Evolutionary conservation across 306 rosid genomes (phyloP), one percentile per base, ranked within the genome.

Genomic region (Sechiopsis laciniata): DNA sequence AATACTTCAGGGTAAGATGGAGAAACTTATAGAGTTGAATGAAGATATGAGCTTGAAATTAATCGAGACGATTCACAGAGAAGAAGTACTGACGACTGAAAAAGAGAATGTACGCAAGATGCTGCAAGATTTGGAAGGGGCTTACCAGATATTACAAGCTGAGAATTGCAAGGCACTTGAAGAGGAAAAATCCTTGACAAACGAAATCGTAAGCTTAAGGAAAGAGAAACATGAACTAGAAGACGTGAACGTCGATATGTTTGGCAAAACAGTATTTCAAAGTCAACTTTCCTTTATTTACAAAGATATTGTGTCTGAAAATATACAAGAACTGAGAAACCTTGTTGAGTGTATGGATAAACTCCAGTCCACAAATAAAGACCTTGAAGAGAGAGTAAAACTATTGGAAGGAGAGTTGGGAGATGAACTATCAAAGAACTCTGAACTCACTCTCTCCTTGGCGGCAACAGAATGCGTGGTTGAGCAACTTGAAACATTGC

Each of bases 231-330:
- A 51, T 15, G 59, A 51, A 70, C 15, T 70, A 70, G 60, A 92
- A 84, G 85, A 88, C 78, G 93, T 82, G 55, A 75, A 87, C 12
- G 75, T 78, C 35, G 73, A 55, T 72, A 45, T 88, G 90, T 75
- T 82, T 73, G 80, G 70, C 6, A 88, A 88, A 75, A 84, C 78
- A 78, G 50, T 83, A 72, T 84, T 83, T 84, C 87, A 88, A 59
- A 78, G 87, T 69, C 86, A 84, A 78, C 77, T 83, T 71, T 88
- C 93, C 74, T 72, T 85, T 77, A 69, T 90, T 78, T 90, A 84
- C 75, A 79, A 79, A 35, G 88, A 83, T 67, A 73, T 80, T 24
- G 56, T 84, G 67, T 85, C 81, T 26, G 88, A 83, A 77, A 88
- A 88, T 45, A 71, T 83, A 53, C 63, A 22, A 77, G 89, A 81